Base-by-base conservation (phyloP, 1,284 basidiomycete genomes). In the Cryptococcus sp. region DNA sequence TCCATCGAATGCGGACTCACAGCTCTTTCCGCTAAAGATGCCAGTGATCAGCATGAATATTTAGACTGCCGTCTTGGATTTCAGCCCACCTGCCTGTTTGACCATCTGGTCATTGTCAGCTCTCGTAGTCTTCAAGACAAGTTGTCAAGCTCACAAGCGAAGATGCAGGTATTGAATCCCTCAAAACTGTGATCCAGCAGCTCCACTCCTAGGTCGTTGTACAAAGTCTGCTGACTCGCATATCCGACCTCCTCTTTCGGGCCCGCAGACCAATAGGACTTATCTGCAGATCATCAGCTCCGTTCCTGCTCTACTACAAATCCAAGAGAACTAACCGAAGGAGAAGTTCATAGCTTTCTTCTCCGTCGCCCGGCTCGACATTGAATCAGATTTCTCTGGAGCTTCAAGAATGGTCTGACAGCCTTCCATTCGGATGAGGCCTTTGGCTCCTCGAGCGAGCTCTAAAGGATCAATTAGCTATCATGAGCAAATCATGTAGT, bases 131-230 rank as follows among this genome's bases (percentile, higher is more conserved):
- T n/a, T 31, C 7, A 33, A 30, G 42, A 6, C n/a, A 6, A n/a
- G 10, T 14, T 13, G 13, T 5, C 3, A 2, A 15, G 87, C 92
- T 83, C 79, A 96, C 91, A 95, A 76, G 93, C 92, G 75, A 97
- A 82, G 77, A 96, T 95, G 83, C 91, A 95, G 53, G 93, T 91
- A 81, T 98, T 98, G 80, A 97, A 98, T 31, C 95, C 96, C 49
- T 89, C 80, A 79, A 98, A 98, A 46, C 90, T 87, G 76, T 98
- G 94, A 73, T 98, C 89, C 65, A 98, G 81, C 51, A 98, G 79
- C 69, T 98, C 95, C 74, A 89, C 87, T 46, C 96, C 96, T 37
- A 98, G 78, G 80, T 98, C 95, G 64, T 95, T 86, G 76, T 92
- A 98, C 57, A 98, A 80, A 0, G 92, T 97, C 73, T 93, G 86